These are phyloP conservation scores for Verticillium isaacii DNA, from an alignment of 2,329 filamentous ascomycete genomes.

Conservation along the genomic window DNA sequence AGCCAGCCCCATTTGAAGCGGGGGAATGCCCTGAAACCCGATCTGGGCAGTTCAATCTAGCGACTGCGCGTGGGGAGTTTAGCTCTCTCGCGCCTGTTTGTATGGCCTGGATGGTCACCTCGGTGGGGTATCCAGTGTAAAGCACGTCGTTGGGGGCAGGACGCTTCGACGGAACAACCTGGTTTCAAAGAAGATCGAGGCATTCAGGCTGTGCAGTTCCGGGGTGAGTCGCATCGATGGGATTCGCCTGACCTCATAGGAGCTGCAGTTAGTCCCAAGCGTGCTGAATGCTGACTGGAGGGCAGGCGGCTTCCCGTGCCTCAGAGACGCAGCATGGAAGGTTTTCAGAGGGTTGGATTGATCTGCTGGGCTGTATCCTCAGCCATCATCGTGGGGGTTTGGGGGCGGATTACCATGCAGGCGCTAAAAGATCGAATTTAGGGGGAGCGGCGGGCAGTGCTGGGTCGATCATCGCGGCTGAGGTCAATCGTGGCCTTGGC, in stretches of 20 bases:
- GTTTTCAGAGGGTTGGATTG: background rate
- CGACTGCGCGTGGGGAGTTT: background rate
- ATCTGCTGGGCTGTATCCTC: background rate
- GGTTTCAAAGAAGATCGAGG: too few species aligned
- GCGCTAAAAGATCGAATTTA: background rate
- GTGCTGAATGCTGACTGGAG: background rate
- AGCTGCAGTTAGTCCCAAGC: background rate
- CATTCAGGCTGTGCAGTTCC: background rate
- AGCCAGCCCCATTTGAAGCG: background rate
- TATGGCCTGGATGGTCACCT: background rate
- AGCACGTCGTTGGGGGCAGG: too few species aligned
- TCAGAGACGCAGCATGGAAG: background rate
- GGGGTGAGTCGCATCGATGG: background rate
- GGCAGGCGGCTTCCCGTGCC: background rate
- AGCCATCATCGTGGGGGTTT: background rate
- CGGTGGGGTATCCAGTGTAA: too few species aligned
- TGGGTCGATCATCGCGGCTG: background rate
- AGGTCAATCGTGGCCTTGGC: background rate
- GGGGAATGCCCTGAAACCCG: background rate
- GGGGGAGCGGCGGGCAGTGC: background rate
- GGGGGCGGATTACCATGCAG: background rate
- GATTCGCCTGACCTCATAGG: background rate
- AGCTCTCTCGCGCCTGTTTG: background rate
- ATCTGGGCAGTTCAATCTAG: background rate
- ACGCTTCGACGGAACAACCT: too few species aligned